Percentiles rank a stretch among this genome's conserved stretches.
Conservation (phyloP, 1,139 yeast species). For the Kurtzmaniella quercitrusa region DNA sequence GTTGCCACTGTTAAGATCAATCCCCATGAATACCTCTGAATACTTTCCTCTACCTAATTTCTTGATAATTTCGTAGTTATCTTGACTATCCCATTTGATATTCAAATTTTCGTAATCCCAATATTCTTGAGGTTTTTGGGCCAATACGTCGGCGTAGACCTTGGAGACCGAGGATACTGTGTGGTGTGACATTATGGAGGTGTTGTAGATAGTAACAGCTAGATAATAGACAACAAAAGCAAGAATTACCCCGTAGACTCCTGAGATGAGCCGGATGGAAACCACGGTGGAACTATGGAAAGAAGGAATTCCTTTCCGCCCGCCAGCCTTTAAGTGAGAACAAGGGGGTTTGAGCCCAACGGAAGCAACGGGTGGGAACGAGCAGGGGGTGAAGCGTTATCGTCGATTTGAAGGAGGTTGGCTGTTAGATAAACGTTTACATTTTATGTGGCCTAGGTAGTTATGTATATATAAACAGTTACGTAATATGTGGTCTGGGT, state of each 20-base stretch:
- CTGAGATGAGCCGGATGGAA: background rate
- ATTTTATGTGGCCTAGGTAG: too few species aligned
- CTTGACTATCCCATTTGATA: slow-evolving; percentile 46
- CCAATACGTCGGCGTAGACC: slow-evolving; percentile 42
- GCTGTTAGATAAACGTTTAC: too few species aligned
- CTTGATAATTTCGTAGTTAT: slow-evolving; percentile 42
- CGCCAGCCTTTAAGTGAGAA: too few species aligned
- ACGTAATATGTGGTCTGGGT: too few species aligned
- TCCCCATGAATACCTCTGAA: slow-evolving; percentile 43
- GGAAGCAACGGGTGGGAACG: background rate
- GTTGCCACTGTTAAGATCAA: slow-evolving; percentile 23
- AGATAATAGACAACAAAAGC: slow-evolving; percentile 1
- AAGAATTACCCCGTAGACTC: background rate
- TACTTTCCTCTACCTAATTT: slow-evolving; percentile 48
- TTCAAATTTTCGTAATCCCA: slow-evolving; percentile 48
- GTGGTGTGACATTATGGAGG: slow-evolving; percentile 11
- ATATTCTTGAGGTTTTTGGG: slow-evolving; percentile 39
- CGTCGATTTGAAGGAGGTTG: too few species aligned
- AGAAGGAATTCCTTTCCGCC: background rate
- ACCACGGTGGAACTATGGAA: background rate
- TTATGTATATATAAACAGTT: too few species aligned
- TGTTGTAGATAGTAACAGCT: background rate
- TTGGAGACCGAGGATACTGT: slow-evolving; percentile 31
- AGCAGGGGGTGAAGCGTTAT: too few species aligned
- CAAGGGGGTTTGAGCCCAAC: background rate